A percentile compares a stretch with the other conserved stretches of the same genome.
Conservation (phyloP, 192 early-diverging fungal species). For the Coemansia sp. region DNA sequence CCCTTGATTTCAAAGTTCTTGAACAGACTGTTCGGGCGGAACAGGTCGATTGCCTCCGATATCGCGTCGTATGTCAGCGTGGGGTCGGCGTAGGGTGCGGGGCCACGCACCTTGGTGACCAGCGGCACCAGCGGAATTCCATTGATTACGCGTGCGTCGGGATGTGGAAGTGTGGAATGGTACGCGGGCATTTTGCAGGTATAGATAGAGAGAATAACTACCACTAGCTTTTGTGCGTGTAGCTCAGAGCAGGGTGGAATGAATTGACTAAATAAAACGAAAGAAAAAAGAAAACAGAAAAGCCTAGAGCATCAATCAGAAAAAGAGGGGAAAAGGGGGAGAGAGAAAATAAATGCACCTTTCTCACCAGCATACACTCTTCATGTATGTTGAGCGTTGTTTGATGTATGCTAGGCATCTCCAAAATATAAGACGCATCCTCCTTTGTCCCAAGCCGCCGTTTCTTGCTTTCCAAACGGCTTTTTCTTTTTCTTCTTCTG, state of each 20-base stretch:
- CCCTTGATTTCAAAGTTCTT: slow-evolving; percentile 99
- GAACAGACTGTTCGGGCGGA: slow-evolving; percentile 96
- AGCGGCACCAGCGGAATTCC: slow-evolving; percentile 89
- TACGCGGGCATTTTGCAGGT: slow-evolving; percentile 32
- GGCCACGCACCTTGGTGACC: slow-evolving; percentile 83
- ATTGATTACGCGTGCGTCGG: slow-evolving; percentile 60
- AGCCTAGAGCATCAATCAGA: too few relatives aligned
- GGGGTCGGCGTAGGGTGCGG: slow-evolving; percentile 69
- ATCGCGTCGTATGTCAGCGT: slow-evolving; percentile 76
- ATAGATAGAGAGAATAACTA: neutral
- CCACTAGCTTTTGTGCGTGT: neutral
- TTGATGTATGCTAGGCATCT: too few relatives aligned
- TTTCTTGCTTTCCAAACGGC: neutral
- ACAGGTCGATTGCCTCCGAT: slow-evolving; percentile 92
- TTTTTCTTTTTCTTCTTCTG: neutral
- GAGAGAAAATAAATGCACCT: neutral
- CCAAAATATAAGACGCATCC: too few relatives aligned
- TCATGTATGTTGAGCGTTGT: too few relatives aligned
- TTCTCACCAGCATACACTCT: too few relatives aligned
- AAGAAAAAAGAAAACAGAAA: neutral
- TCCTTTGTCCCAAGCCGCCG: too few relatives aligned
- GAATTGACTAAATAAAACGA: neutral
- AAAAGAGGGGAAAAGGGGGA: neutral
- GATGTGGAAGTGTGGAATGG: slow-evolving; percentile 33
- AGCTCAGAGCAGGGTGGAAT: neutral